These are phyloP conservation scores for Butyriboletus loyo DNA, from an alignment of 768 basidiomycete genomes.

Conservation along the genomic window DNA sequence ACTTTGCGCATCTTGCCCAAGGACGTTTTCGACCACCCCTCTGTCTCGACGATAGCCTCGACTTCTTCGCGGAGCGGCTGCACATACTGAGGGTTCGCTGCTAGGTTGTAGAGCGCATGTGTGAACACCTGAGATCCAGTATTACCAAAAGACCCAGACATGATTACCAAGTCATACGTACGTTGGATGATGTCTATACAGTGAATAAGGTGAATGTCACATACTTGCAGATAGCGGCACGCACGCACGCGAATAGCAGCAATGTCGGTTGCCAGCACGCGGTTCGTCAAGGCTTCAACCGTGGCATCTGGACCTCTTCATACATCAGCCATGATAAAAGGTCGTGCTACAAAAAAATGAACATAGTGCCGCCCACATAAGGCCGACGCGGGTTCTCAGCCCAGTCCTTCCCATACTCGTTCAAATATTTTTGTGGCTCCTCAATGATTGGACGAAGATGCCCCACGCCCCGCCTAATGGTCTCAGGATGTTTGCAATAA, in stretches of 20 bases:
- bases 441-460: slow-evolving; percentile 29
- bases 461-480: slow-evolving; percentile 1
- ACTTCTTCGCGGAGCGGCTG: no score
- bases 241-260: slow-evolving; percentile 22
- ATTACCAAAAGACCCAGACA: not conserved
- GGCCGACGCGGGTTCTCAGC: slow-evolving; percentile 31
- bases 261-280: no score
- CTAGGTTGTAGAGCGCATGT: not conserved
- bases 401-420: slow-evolving; percentile 27
- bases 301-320: no score
- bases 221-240: not conserved
- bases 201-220: not conserved
- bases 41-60: no score
- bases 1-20: slow-evolving; percentile 31
- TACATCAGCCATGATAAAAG: no score
- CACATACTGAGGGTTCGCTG: no score
- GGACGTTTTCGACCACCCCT: slow-evolving; percentile 3
- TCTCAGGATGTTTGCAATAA: slow-evolving; percentile 7
- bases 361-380: not conserved
- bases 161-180: not conserved
- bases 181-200: no score
- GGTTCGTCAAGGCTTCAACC: no score
- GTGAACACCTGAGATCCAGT: not conserved
- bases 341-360: no score
- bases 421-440: slow-evolving; percentile 22